Conservation (phyloP, 495 filamentous ascomycete genomes). For the Penicillium simplicissimum region DNA sequence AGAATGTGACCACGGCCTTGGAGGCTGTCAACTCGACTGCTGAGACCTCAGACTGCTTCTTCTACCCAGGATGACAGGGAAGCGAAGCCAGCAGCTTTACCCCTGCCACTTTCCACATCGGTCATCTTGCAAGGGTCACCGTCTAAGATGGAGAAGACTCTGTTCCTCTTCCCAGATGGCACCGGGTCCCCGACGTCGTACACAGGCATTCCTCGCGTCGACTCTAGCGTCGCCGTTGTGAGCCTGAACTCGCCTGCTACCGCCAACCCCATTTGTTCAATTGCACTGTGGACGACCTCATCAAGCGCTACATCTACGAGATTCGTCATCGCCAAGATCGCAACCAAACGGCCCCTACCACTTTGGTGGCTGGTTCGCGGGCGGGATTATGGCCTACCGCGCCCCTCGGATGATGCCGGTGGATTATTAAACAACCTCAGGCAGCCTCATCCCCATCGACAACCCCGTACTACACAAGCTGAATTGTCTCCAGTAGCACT, state of each 20-base stretch:
- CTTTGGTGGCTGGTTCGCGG: neutral
- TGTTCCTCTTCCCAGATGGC: slow-evolving; percentile 13
- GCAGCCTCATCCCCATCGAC: neutral
- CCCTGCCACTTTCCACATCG: neutral
- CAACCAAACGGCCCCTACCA: slow-evolving; percentile 1
- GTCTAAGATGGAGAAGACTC: neutral
- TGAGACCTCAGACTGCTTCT: neutral
- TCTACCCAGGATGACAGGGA: neutral
- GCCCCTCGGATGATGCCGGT: neutral
- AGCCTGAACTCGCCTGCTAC: neutral
- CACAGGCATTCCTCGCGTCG: neutral
- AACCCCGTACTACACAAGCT: neutral
- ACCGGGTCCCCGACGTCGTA: neutral
- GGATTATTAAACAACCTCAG: neutral
- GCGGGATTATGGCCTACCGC: neutral
- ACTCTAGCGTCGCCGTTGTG: neutral
- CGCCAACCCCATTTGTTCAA: neutral
- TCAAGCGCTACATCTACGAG: neutral
- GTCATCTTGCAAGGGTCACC: slow-evolving; percentile 3
- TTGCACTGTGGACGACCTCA: neutral
- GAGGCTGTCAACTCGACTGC: neutral
- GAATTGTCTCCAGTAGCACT: neutral
- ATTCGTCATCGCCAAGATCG: neutral
- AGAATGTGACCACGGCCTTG: neutral
- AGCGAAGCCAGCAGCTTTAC: neutral